Evolutionary conservation across 1,284 basidiomycete species (phyloP), one percentile per base, ranked within the genome.

Genomic region (Pseudozyma tsukubaensis): DNA sequence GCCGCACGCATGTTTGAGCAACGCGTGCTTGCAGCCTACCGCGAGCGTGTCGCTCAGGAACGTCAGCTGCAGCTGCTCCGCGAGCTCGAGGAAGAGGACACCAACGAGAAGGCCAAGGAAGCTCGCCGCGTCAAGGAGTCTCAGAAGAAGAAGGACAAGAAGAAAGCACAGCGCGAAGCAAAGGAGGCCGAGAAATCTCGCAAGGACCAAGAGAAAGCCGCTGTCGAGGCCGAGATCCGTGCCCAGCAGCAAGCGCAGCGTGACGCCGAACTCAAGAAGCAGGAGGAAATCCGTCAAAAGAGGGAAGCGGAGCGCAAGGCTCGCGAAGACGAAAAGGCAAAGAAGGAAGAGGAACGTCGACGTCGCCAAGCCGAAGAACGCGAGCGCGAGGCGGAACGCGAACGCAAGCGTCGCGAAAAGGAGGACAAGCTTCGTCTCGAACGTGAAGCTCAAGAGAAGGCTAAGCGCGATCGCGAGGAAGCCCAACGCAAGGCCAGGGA

Each of bases 1-100:
- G 96, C 96, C n/a, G 96, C 96, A 42, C 91, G 97, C 60, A 97
- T 98, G 94, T 98, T 99, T 85, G 96, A 99, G 87, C 94, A 97
- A 86, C 91, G 96, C 29, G 96, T 98, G 42, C 89, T 97, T 57
- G 91, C 94, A 77, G 92, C 94, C 6, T 96, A 94, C 84, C 90
- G 93, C 58, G 94, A 95, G 86, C 52, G 81, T 72, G 91, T 95
- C n/a, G 93, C 94, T 19, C 92, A 93, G 83, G 92, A 94, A 85
- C 89, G 92, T 77, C 93, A 94, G 85, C 87, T 91, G 65, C 92
- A 95, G 79, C 88, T 96, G 11, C 87, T 96, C 53, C 89, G 92
- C 43, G 94, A 96, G 85, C 89, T 96, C 35, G 94, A 94, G 84
- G 92, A 93, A 79, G 94, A 96, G 86, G 92, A 94, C 82, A 90